A percentile compares a stretch with the other conserved stretches of the same genome.
Conservation (phyloP, 345 rosid species). For the Pistacia integerrima region DNA sequence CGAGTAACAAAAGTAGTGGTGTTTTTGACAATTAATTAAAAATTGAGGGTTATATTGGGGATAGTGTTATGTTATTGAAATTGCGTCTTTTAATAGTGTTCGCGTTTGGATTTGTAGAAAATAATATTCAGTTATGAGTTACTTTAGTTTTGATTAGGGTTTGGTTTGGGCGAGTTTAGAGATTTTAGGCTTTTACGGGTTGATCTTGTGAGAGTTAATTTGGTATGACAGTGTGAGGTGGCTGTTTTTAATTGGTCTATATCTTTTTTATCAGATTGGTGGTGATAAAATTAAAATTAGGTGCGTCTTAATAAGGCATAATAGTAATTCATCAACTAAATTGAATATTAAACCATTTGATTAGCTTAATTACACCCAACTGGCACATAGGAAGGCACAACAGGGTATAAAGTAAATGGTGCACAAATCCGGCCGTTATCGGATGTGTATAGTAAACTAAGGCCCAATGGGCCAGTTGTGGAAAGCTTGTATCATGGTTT, state of each 20-base stretch:
- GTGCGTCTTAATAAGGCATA: background rate
- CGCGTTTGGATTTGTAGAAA: background rate
- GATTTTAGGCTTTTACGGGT: background rate
- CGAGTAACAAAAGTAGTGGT: slow-evolving; percentile 3
- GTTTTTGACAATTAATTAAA: background rate
- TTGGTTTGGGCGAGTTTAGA: background rate
- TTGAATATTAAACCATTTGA: background rate
- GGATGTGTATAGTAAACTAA: background rate
- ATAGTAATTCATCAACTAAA: background rate
- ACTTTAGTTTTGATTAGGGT: slow-evolving; percentile 4
- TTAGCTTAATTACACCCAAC: background rate
- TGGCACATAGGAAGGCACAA: background rate
- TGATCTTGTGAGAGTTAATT: background rate
- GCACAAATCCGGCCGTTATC: background rate
- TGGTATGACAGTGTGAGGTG: background rate
- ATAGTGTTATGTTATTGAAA: background rate
- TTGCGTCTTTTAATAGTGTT: background rate
- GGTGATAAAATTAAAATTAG: background rate
- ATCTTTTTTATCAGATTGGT: background rate
- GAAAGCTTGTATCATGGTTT: background rate
- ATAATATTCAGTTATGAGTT: background rate
- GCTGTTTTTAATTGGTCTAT: background rate
- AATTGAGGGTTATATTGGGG: background rate
- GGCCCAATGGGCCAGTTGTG: background rate
- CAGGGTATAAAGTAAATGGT: background rate